These are phyloP conservation scores for Rhodomyrtus tomentosa DNA, from an alignment of 345 rosid species.

Conservation along the genomic window DNA sequence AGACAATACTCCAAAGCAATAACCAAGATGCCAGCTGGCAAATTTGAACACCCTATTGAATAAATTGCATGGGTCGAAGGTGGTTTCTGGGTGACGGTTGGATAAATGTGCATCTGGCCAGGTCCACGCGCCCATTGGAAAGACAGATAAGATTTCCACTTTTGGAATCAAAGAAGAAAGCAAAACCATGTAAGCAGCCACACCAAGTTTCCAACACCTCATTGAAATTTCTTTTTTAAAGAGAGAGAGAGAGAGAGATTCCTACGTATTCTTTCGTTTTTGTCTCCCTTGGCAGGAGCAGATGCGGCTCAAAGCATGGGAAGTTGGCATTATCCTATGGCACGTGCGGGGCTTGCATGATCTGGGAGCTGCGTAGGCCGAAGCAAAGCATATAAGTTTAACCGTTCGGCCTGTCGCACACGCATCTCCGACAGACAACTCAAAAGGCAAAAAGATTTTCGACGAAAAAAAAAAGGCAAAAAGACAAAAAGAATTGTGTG, in stretches of 20 bases:
- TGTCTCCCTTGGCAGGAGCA: neutral
- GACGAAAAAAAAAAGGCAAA: no score
- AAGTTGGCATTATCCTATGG: neutral
- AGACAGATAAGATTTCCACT: neutral
- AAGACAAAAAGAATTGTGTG: neutral
- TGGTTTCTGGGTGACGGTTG: neutral
- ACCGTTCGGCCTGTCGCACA: neutral
- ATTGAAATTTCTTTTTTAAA: neutral
- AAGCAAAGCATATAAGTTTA: neutral
- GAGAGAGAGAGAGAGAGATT: neutral
- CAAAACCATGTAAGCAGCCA: neutral
- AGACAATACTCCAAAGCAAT: neutral
- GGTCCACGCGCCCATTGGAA: neutral
- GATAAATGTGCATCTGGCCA: neutral
- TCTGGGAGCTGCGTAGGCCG: neutral
- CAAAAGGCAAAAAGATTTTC: neutral
- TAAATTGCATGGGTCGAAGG: neutral
- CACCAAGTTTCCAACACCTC: neutral
- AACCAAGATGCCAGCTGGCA: neutral
- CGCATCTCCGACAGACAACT: neutral
- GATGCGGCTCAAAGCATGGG: neutral
- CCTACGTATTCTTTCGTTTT: neutral
- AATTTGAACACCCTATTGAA: neutral
- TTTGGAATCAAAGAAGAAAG: neutral
- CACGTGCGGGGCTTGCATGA: neutral